Conservation (phyloP, 495 filamentous ascomycete genomes). For the Ramalina intermedia region DNA sequence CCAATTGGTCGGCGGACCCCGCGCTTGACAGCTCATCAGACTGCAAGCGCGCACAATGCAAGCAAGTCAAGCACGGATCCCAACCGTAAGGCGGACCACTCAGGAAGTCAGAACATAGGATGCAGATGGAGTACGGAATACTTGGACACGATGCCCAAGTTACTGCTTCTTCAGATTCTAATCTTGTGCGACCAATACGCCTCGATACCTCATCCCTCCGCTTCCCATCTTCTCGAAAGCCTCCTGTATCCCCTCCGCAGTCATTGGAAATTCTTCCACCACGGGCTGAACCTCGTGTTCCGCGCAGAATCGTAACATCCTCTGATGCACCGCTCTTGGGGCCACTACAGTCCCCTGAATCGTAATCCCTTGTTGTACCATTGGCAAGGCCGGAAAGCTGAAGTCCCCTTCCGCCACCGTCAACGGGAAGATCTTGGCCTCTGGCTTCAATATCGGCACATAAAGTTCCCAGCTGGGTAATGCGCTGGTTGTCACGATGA, state of each 20-base stretch:
- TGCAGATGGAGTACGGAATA: too few species aligned
- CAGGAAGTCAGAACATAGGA: neutral
- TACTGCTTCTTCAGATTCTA: neutral
- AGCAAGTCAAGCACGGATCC: too few species aligned
- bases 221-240: conserved; percentile 36
- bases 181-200: conserved; percentile 25
- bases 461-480: conserved; percentile 30
- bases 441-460: conserved; percentile 26
- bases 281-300: conserved; percentile 40
- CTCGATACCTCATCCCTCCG: conserved; percentile 47
- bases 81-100: neutral
- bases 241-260: conserved; percentile 34
- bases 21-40: too few species aligned
- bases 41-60: too few species aligned
- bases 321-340: conserved; percentile 29
- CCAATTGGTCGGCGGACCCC: too few species aligned
- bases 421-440: conserved; percentile 38
- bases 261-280: conserved; percentile 42
- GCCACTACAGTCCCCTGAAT: conserved; percentile 41
- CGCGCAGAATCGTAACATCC: conserved; percentile 46
- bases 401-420: conserved; percentile 33
- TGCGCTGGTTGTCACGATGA: conserved; percentile 34
- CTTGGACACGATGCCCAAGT: too few species aligned
- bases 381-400: conserved; percentile 35
- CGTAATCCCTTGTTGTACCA: conserved; percentile 32